Evolutionary conservation across 352 stramenopile species (phyloP).

Genomic region (Pilasporangium apinafurcum): DNA sequence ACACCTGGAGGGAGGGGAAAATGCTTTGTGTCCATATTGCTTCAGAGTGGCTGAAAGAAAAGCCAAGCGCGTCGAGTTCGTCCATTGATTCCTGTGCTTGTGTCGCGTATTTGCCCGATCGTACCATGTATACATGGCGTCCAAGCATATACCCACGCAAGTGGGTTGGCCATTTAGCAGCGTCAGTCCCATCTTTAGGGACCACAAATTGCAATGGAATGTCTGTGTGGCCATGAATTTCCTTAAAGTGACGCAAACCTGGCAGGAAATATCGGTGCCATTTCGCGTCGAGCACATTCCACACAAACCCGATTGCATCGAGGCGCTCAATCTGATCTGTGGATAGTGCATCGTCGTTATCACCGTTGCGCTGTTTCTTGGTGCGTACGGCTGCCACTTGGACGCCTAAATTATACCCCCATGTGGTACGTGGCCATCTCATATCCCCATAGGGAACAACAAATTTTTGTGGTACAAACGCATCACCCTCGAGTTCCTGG

Average conservation of each 20-base stretch:
- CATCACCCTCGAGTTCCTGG: constrained; percentile 66
- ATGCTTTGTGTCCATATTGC: constrained; percentile 58
- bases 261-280: constrained; percentile 66
- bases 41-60: constrained; percentile 56
- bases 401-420: constrained; percentile 80
- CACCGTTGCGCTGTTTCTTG: constrained; percentile 39
- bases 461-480: constrained; percentile 92
- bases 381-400: constrained; percentile 87
- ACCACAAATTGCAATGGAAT: constrained; percentile 61
- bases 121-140: constrained; percentile 62
- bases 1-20: constrained; percentile 75
- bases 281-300: constrained; percentile 77
- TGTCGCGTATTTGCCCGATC: constrained; percentile 46
- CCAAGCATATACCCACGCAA: constrained; percentile 57
- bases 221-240: constrained; percentile 47
- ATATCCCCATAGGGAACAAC: constrained; percentile 61
- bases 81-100: constrained; percentile 25
- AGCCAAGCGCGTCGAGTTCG: constrained; percentile 48
- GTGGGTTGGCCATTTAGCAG: constrained; percentile 32
- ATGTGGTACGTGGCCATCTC: constrained; percentile 75
- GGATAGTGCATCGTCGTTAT: constrained; percentile 33
- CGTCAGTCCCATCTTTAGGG: constrained; percentile 20
- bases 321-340: constrained; percentile 63
- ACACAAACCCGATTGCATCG: constrained; percentile 90
- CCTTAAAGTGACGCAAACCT: constrained; percentile 40